Conservation (phyloP, 176 grass and related monocot species). For the Oryza nivara region DNA sequence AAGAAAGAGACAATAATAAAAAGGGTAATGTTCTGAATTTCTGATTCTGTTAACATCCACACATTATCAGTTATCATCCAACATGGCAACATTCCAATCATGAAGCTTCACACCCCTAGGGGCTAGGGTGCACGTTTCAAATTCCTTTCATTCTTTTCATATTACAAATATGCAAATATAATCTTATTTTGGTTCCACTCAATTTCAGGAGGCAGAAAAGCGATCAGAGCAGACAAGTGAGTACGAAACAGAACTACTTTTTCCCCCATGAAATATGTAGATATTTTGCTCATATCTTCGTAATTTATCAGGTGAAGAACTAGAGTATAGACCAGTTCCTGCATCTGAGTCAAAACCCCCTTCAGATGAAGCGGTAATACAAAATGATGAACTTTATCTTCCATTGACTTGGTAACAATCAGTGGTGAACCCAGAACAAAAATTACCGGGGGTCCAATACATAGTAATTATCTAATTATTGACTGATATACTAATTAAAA, state of each 20-base stretch:
- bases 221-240: constrained; percentile 38
- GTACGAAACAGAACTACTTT: not conserved
- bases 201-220: constrained; percentile 49
- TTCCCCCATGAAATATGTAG: not conserved
- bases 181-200: not conserved
- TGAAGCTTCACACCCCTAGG: not conserved
- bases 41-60: not conserved
- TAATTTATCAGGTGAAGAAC: constrained; percentile 44
- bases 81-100: not conserved
- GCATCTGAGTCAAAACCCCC: constrained; percentile 7
- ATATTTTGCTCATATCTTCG: not conserved
- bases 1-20: constrained; percentile 63
- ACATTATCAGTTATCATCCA: not conserved
- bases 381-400: not conserved
- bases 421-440: too few relatives aligned
- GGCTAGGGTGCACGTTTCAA: not conserved
- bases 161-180: not conserved
- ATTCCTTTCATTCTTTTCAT: not conserved
- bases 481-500: too few relatives aligned
- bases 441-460: too few relatives aligned
- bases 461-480: too few relatives aligned
- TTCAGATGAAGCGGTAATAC: constrained; percentile 25
- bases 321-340: constrained; percentile 50
- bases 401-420: not conserved
- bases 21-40: constrained; percentile 36